These are phyloP conservation scores for Penicillium dipodomyicola DNA, from an alignment of 495 filamentous ascomycete genomes.

Conservation along the genomic window DNA sequence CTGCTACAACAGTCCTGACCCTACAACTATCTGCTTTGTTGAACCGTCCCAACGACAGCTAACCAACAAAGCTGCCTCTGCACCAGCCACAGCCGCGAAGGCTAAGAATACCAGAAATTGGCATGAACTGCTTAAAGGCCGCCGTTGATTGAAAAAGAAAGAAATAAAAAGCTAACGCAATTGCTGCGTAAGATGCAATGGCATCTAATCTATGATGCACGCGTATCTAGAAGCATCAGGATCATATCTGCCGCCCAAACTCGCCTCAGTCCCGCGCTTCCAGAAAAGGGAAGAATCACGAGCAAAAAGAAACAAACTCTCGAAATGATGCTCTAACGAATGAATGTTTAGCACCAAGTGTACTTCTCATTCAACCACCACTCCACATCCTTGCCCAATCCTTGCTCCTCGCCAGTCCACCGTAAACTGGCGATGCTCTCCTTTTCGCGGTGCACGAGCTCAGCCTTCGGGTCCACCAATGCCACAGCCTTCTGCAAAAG, in stretches of 20 bases:
- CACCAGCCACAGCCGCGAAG: slow-evolving; percentile 37
- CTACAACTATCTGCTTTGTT: slow-evolving; percentile 41
- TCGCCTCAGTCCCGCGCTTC: not conserved
- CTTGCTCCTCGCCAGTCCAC: slow-evolving; percentile 56
- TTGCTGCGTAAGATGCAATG: slow-evolving; percentile 20
- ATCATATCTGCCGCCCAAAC: slow-evolving; percentile 23
- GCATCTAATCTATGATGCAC: slow-evolving; percentile 19
- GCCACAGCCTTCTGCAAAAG: slow-evolving; percentile 58
- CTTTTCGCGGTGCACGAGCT: slow-evolving; percentile 57
- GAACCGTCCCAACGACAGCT: slow-evolving; percentile 37
- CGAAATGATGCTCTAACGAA: slow-evolving; percentile 4
- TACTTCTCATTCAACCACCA: slow-evolving; percentile 94
- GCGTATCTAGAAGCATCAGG: slow-evolving; percentile 23
- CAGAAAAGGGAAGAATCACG: slow-evolving; percentile 5
- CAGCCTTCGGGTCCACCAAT: slow-evolving; percentile 46
- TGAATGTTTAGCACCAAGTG: slow-evolving; percentile 71
- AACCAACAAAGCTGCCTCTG: slow-evolving; percentile 30
- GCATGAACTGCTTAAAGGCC: slow-evolving; percentile 78
- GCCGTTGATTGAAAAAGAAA: slow-evolving; percentile 26
- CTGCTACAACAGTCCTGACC: slow-evolving; percentile 40
- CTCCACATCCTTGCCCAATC: slow-evolving; percentile 58
- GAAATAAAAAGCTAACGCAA: slow-evolving; percentile 3
- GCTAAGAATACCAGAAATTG: slow-evolving; percentile 68
- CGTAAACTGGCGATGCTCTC: slow-evolving; percentile 62
- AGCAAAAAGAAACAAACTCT: slow-evolving; percentile 11